Percentiles rank a stretch among this genome's conserved stretches.
Evolutionary conservation across 2,329 filamentous ascomycete genomes (phyloP).

Genomic region (Cryphonectria parasitica): DNA sequence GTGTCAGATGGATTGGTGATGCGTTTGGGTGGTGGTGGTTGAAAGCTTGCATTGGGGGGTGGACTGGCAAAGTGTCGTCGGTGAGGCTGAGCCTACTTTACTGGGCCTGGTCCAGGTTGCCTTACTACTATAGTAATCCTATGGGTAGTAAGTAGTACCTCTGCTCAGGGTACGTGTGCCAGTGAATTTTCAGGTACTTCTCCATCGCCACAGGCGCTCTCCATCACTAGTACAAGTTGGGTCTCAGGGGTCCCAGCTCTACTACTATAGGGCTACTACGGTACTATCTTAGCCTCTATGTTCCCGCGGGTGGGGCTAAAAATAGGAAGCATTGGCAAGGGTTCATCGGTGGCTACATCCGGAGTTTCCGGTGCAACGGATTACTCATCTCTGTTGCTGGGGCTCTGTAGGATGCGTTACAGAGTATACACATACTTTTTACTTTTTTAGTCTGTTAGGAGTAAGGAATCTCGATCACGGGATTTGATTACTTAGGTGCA

Average conservation of each 20-base stretch:
- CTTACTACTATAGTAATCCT: too few relatives aligned
- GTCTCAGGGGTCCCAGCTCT: slow-evolving; percentile 2
- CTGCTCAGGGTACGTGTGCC: not conserved
- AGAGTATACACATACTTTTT: too few relatives aligned
- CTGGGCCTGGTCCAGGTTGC: not conserved
- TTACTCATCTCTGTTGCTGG: not conserved
- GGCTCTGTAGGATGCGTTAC: too few relatives aligned
- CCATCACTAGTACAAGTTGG: not conserved
- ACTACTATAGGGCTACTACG: not conserved
- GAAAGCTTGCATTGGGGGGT: not conserved
- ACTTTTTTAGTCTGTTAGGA: not conserved
- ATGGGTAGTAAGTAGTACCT: not conserved
- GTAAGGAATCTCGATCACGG: not conserved
- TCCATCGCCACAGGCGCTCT: not conserved
- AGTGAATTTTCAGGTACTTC: not conserved
- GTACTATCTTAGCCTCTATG: not conserved
- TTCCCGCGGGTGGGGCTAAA: slow-evolving; percentile 5
- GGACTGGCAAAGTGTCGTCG: slow-evolving; percentile 16
- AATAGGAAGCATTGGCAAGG: not conserved
- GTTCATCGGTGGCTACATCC: not conserved
- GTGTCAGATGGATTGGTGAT: not conserved
- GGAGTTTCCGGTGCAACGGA: not conserved
- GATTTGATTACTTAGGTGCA: not conserved
- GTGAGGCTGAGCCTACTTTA: slow-evolving; percentile 1
- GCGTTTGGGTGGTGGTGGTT: not conserved